Evolutionary conservation across 208 protist species (phyloP), one percentile per base, ranked within the genome.

Genomic region (Acanthamoeba triangularis): DNA sequence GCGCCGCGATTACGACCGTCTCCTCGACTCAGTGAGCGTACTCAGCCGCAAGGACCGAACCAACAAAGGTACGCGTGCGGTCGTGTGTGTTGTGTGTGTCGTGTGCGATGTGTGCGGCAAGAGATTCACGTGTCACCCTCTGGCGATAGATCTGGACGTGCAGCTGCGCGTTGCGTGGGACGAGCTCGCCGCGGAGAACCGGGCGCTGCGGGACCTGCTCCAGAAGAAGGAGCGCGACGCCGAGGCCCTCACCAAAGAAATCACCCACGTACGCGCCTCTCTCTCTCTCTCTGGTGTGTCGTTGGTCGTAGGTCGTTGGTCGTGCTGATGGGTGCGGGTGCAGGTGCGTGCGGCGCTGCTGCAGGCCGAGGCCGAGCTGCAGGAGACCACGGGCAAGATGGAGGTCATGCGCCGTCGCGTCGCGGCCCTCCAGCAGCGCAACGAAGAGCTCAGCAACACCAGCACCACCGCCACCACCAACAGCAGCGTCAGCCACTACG

Each of bases 311-410:
- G 7, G 7, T 59, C 52, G 16, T 59, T 59, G 11, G 7, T 59
- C 7, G 7, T 59, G 16, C 52, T 59, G 16, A 18, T 59, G 7
- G 52, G 11, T 18, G 16, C 52, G 16, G 16, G 6, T 74, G 65
- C 33, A 82, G 72, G 72, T 82, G 72, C 30, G 72, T 20, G 33
- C 72, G 18, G 37, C 72, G 72, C 44, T 82, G 25, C 41, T 82
- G 28, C 28, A 82, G 72, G 72, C 72, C 33, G 72, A 82, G 72
- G 41, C 37, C 35, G 72, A 82, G 72, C 37, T 82, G 18, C 72
- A 82, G 25, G 72, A 82, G 72, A 82, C 72, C 41, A 82, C 72
- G 5, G 41, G 35, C 72, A 82, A 82, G 72, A 82, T 82, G 72
- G 72, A 82, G 41, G 25, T 5, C 18, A 82, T 82, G 72, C 72